Evolutionary conservation across 1,284 basidiomycete species (phyloP), one percentile per base, ranked within the genome.

Genomic region (Cutaneotrichosporon dermatis): DNA sequence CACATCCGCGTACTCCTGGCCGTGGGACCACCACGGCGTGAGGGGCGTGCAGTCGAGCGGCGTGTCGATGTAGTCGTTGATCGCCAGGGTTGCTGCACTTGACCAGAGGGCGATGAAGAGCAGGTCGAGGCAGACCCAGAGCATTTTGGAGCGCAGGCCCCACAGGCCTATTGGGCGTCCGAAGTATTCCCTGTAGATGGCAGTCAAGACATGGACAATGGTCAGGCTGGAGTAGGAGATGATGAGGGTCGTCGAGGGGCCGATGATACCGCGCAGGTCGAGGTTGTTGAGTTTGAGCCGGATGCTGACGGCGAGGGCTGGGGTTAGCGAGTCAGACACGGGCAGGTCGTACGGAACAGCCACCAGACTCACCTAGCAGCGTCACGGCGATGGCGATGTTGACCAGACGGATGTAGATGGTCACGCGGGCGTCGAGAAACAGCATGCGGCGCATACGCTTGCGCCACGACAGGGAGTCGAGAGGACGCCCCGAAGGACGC

Each of bases 121-220:
- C 37, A 84, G 72, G 65, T 82, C 81, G 12, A 76, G 58, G 54
- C 76, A 76, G 9, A 76, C 75, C 76, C 74, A 80, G 25, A 76
- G 64, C 75, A 80, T 80, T 63, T 82, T 81, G 49, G 74, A 77
- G 34, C 77, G 70, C 41, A 81, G 71, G 34, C 71, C 74, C 83
- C 83, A 84, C 4, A 84, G 71, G 4, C 83, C 83, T 62, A 83
- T 83, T 1, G 83, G 83, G 25, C 76, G 72, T 12, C 82, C 82
- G 67, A 80, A 82, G 69, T 82, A 83, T 68, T 84, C 82, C 42
- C 79, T 71, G 67, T 78, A 76, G 35, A 80, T 76, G 11, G 78
- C 79, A 12, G 74, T 68, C 37, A 80, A 65, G 50, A 80, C 79
- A 67, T 84, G 82, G 1, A 81, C 49, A 40, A 82, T 74, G 3